Evolutionary conservation across 148 eudicot species (phyloP).

Genomic region (Fagopyrum esculentum): DNA sequence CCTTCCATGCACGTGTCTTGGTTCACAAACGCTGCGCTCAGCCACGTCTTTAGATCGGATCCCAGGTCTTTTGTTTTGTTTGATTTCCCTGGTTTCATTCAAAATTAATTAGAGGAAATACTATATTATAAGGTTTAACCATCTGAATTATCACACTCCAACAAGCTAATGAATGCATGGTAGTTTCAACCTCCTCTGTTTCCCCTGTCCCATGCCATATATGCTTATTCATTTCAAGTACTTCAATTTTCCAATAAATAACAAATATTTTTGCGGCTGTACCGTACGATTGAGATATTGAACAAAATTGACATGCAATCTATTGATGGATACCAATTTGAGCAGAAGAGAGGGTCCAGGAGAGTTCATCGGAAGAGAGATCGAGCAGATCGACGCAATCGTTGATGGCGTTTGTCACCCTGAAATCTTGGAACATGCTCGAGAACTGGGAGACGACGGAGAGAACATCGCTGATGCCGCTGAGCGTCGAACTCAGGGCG

Average conservation of each 20-base stretch:
- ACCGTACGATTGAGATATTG: not conserved
- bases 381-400: conserved; percentile 3
- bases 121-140: not conserved
- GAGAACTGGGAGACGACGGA: conserved; percentile 3
- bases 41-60: conserved; percentile 62
- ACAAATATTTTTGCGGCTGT: no score
- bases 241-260: not conserved
- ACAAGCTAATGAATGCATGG: not conserved
- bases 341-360: conserved; percentile 2
- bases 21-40: conserved; percentile 49
- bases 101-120: not conserved
- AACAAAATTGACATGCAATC: not conserved
- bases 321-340: not conserved
- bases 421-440: not conserved
- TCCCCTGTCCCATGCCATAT: not conserved
- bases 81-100: not conserved
- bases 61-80: conserved; percentile 4
- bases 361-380: not conserved
- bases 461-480: not conserved
- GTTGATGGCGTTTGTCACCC: not conserved
- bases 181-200: not conserved
- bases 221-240: not conserved
- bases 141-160: not conserved
- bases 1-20: conserved; percentile 61
- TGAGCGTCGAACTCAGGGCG: not conserved